Conservation (phyloP, 768 basidiomycete genomes). For the Pisolithus sp. region DNA sequence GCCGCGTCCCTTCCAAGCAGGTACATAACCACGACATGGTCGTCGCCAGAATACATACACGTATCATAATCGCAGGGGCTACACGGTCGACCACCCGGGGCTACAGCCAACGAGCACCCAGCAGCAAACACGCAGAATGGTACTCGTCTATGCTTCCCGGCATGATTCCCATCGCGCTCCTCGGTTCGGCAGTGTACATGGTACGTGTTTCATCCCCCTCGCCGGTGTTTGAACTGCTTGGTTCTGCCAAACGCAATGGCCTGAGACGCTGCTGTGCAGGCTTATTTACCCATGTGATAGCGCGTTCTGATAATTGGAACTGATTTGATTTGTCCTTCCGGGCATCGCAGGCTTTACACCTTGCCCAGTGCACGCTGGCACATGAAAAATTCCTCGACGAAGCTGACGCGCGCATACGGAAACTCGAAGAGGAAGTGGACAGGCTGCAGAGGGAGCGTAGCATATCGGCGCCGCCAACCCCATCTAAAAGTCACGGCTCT, state of each 20-base stretch:
- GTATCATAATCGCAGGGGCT: not conserved
- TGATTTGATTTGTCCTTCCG: not conserved
- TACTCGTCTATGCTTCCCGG: slow-evolving; percentile 66
- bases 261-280: no score
- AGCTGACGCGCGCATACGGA: slow-evolving; percentile 43
- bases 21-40: no score
- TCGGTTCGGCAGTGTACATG: slow-evolving; percentile 76
- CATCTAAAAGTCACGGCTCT: slow-evolving; percentile 4
- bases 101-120: not conserved
- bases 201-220: slow-evolving; percentile 32
- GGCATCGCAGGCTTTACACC: slow-evolving; percentile 50
- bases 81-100: slow-evolving; percentile 2
- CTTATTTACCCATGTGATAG: no score
- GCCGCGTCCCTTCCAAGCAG: no score
- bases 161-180: slow-evolving; percentile 72
- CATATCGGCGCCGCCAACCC: not conserved
- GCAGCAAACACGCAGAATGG: slow-evolving; percentile 49
- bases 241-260: no score
- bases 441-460: slow-evolving; percentile 20
- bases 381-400: slow-evolving; percentile 70
- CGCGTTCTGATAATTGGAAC: no score
- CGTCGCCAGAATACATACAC: no score
- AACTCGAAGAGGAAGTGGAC: slow-evolving; percentile 56
- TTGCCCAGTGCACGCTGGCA: slow-evolving; percentile 53
- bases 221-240: not conserved